Evolutionary conservation across 2,329 filamentous ascomycete species (phyloP).

Genomic region (Aspergillus bombycis): DNA sequence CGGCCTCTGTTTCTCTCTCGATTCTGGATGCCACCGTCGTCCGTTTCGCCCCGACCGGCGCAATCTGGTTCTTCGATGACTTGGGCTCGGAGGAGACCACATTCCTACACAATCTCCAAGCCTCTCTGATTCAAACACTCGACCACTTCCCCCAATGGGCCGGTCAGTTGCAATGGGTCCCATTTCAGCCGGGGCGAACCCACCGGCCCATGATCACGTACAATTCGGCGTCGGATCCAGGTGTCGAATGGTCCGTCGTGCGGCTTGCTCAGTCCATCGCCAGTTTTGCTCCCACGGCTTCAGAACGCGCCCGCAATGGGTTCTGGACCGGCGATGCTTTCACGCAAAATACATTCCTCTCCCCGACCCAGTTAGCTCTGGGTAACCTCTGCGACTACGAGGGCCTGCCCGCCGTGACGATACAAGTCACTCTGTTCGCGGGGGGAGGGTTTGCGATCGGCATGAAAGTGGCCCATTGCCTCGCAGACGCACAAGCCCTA

Average conservation of each 20-base stretch:
- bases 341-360: not conserved
- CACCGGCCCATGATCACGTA: not conserved
- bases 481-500: not conserved
- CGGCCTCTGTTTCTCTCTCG: not conserved
- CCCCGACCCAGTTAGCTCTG: not conserved
- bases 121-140: not conserved
- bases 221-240: not conserved
- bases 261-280: not conserved
- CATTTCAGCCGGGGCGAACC: not conserved
- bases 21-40: not conserved
- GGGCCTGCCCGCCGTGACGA: not conserved
- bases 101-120: not conserved
- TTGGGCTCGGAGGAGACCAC: not conserved
- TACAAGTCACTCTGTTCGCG: not conserved
- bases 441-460: not conserved
- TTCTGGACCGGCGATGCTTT: not conserved
- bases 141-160: not conserved
- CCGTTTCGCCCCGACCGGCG: not conserved
- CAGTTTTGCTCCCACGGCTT: not conserved
- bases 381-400: not conserved
- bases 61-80: not conserved
- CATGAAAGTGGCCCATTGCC: not conserved
- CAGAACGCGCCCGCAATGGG: not conserved
- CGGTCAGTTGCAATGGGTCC: not conserved
- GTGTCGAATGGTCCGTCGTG: not conserved